Evolutionary conservation across 139 green algal species (phyloP).

Genomic region (Tetradesmus lagerheimii): DNA sequence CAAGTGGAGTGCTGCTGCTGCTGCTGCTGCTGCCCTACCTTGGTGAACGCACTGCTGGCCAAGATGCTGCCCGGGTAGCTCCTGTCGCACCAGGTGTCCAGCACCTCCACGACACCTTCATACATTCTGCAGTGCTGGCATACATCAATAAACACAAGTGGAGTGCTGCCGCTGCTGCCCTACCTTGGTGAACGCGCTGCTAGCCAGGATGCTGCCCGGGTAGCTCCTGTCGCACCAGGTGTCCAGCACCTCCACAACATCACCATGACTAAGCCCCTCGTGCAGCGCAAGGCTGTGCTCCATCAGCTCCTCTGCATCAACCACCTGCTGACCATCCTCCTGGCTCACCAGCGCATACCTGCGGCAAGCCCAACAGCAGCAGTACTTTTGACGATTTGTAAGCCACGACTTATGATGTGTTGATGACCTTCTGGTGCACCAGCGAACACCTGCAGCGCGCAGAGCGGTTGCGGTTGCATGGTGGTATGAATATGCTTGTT

Average conservation of each 20-base stretch:
- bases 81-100: slow-evolving; percentile 63
- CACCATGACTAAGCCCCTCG: slow-evolving; percentile 57
- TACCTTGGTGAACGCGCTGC: slow-evolving; percentile 76
- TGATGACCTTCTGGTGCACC: too few species aligned
- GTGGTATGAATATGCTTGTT: too few species aligned
- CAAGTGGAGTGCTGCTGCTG: too few species aligned
- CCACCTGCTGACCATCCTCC: slow-evolving; percentile 13
- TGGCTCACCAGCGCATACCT: slow-evolving; percentile 48
- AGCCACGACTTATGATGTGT: background rate
- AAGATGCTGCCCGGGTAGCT: slow-evolving; percentile 73
- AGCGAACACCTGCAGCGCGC: background rate
- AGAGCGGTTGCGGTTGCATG: too few species aligned
- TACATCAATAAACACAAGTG: too few species aligned
- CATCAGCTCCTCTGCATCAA: slow-evolving; percentile 40
- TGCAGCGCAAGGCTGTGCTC: slow-evolving; percentile 60
- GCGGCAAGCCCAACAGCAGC: background rate
- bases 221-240: slow-evolving; percentile 69
- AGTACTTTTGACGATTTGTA: too few species aligned
- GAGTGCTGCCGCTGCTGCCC: background rate
- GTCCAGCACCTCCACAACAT: slow-evolving; percentile 60
- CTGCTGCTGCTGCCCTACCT: background rate
- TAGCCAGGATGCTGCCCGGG: slow-evolving; percentile 67
- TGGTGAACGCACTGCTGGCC: slow-evolving; percentile 67
- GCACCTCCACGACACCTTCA: slow-evolving; percentile 3
- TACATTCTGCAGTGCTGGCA: too few species aligned